These are phyloP conservation scores for Magnaporthiopsis incrustans DNA, from an alignment of 2,329 filamentous ascomycete genomes.

Conservation along the genomic window DNA sequence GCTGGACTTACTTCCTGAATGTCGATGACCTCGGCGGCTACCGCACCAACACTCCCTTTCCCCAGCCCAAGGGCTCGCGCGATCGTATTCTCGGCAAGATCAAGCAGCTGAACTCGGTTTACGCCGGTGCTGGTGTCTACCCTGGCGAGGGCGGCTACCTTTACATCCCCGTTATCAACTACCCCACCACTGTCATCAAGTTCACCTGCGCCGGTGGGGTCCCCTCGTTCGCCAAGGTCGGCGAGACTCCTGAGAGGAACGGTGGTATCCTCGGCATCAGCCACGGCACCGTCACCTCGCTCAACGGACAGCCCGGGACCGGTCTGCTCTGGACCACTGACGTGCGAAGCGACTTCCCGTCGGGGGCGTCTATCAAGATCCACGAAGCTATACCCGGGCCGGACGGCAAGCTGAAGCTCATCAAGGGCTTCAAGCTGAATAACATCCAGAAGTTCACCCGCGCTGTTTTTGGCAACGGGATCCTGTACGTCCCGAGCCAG, in stretches of 20 bases:
- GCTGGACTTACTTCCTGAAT: conserved; percentile 42
- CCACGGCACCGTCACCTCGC: conserved; percentile 47
- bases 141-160: conserved; percentile 39
- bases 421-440: conserved; percentile 42
- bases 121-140: conserved; percentile 37
- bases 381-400: conserved; percentile 67
- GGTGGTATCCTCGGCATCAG: conserved; percentile 47
- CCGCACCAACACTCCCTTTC: conserved; percentile 30
- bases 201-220: conserved; percentile 44
- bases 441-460: conserved; percentile 49
- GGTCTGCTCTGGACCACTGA: conserved; percentile 50
- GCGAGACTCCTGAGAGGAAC: conserved; percentile 38
- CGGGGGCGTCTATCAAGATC: conserved; percentile 57
- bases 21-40: conserved; percentile 41
- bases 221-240: conserved; percentile 45
- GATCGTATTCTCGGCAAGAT: conserved; percentile 35
- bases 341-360: conserved; percentile 27
- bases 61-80: conserved; percentile 14
- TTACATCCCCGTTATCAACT: conserved; percentile 44
- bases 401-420: conserved; percentile 35
- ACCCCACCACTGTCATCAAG: conserved; percentile 48
- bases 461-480: conserved; percentile 49
- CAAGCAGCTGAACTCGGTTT: conserved; percentile 40
- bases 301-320: conserved; percentile 44
- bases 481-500: conserved; percentile 42